Base-by-base conservation (phyloP, 2,329 filamentous ascomycete genomes). In the Ophioceras dolichostomum region DNA sequence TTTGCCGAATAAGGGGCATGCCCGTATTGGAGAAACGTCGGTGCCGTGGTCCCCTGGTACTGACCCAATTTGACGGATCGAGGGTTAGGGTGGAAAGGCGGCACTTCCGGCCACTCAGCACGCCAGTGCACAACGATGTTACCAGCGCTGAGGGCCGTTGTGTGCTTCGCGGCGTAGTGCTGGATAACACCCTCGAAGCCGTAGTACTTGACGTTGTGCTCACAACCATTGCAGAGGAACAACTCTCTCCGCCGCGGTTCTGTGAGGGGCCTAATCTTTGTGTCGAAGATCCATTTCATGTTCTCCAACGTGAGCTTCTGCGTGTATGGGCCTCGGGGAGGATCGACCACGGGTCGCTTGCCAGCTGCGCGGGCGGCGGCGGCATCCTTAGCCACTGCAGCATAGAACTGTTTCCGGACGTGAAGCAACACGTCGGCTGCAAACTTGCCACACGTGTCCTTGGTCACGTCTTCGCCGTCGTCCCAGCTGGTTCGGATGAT, bases 201-300 rank as follows among this genome's bases (percentile, higher is more conserved):
- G 48, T 83, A 89, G 39, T 70, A 71, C 53, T 83, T 86, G 33
- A 63, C 59, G 46, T 70, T 74, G 35, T 64, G 65, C 34, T 78
- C 72, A 53, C 82, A 87, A 21, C 66, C 71, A 47, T 75, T 77
- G 60, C 84, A 91, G 40, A 83, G 67, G 54, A 91, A 91, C 9
- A 88, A 59, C 39, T 88, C 82, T 49, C 77, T 82, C 46, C 76
- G 67, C 47, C 70, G 68, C 32, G 64, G 59, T 43, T 85, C 79
- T 3, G 79, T 84, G 38, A 75, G 59, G 18, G 75, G 74, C 49
- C 77, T 83, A 51, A 91, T 68, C 53, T 85, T 87, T 46, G 73
- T 73, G 49, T 88, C 83, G 53, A 83, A 88, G 21, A 88, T 64
- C 76, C 80, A 89, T 56, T 83, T 88, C 83, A 91, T 87, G 50